Conservation (phyloP, 108 stramenopile species). For the Pseudonitzschia multistriata region DNA sequence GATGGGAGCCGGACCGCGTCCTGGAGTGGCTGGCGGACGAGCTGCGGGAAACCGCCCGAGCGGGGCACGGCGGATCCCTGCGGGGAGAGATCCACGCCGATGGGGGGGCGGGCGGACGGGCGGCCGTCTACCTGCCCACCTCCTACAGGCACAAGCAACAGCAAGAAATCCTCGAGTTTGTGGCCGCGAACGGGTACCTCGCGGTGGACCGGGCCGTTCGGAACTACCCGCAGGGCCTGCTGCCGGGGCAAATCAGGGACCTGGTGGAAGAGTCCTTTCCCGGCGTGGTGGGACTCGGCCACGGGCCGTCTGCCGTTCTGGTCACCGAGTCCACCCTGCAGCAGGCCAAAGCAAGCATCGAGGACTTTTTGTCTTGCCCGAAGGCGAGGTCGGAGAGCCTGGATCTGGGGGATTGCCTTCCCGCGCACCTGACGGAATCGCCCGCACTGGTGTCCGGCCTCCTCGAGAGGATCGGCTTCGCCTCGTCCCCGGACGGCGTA, state of each 20-base stretch:
- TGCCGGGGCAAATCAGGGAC: not conserved
- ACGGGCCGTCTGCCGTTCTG: slow-evolving; percentile 2
- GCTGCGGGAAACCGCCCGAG: not conserved
- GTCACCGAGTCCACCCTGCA: slow-evolving; percentile 1
- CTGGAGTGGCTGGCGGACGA: slow-evolving; percentile 11
- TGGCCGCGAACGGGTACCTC: slow-evolving; percentile 33
- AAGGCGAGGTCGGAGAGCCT: not conserved
- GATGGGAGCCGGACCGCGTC: slow-evolving; percentile 22
- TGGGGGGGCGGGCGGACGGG: not conserved
- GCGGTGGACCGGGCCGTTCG: slow-evolving; percentile 1
- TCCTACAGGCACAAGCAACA: slow-evolving; percentile 18
- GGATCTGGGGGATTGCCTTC: slow-evolving; percentile 26
- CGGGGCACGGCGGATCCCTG: no score
- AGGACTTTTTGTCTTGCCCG: slow-evolving; percentile 13
- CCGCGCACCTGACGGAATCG: slow-evolving; percentile 18
- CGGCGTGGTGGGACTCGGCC: not conserved
- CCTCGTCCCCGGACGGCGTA: not conserved
- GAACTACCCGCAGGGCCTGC: slow-evolving; percentile 1
- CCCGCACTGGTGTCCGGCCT: not conserved
- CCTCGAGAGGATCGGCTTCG: not conserved
- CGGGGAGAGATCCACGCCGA: slow-evolving; percentile 27
- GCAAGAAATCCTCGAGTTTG: slow-evolving; percentile 16
- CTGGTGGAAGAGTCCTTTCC: not conserved
- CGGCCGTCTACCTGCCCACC: slow-evolving; percentile 26
- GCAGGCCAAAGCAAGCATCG: slow-evolving; percentile 3